Percentiles rank a stretch among this genome's conserved stretches.
Conservation (phyloP, 768 basidiomycete genomes). For the Kwoniella pini region DNA sequence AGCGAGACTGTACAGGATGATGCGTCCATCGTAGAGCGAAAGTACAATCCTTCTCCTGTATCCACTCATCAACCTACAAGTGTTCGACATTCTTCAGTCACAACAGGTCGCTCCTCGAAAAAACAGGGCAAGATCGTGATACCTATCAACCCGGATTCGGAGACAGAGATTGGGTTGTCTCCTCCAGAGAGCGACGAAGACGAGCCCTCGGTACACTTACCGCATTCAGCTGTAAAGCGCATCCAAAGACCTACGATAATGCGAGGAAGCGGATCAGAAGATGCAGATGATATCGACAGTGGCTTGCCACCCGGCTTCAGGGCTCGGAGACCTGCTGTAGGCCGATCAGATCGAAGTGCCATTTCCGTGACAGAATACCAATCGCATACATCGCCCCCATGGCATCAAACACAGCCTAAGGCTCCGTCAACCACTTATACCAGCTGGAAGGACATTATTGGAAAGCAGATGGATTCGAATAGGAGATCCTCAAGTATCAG, state of each 20-base stretch:
- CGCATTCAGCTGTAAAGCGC: constrained; percentile 38
- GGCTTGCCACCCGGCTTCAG: neutral
- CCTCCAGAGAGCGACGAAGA: constrained; percentile 46
- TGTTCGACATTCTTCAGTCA: no score
- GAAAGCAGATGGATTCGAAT: neutral
- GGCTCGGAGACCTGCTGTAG: neutral
- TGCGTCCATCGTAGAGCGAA: neutral
- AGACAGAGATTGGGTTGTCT: constrained; percentile 26
- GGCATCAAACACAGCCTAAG: neutral
- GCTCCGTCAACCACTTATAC: no score
- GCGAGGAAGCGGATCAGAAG: neutral
- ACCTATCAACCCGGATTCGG: constrained; percentile 12
- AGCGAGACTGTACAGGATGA: no score
- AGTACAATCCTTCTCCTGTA: constrained; percentile 8
- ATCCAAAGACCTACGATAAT: constrained; percentile 37
- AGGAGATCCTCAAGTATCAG: neutral
- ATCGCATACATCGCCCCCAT: neutral
- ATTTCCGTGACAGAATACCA: no score
- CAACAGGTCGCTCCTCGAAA: no score
- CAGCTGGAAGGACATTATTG: neutral
- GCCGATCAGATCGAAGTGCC: no score
- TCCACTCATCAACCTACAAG: neutral
- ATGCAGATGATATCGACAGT: neutral
- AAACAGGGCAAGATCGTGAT: constrained; percentile 11
- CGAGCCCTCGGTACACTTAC: constrained; percentile 37